Evolutionary conservation across 306 rosid genomes (phyloP), one percentile per base, ranked within the genome.

Genomic region (Begonia loranthoides): DNA sequence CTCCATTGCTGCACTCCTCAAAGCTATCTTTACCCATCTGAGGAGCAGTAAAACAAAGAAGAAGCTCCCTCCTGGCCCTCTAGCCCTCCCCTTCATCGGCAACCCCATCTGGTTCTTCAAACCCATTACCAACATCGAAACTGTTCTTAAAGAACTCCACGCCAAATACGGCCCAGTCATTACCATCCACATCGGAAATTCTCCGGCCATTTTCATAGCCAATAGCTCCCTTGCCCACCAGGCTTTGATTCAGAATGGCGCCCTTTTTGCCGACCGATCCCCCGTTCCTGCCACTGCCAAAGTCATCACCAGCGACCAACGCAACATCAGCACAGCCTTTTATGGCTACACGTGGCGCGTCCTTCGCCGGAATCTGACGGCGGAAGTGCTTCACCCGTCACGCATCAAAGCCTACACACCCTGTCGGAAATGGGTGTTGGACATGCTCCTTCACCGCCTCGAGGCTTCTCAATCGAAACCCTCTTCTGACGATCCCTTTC

Each of bases 251-350:
- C 52, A 28, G 15, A 57, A 57, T 10, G 61, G 61, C 10, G 61
- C 61, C n/a, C 4, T 57, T 49, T 57, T 57, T 5, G 61, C 61
- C 12, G 61, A 57, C 33, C 61, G 61, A 2, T 57, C 34, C 33
- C 61, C 61, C 2, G 52, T 57, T 52, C 15, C 34, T 22, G 21
- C 46, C 2, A 57, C 61, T 0, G 61, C 16, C 15, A 57, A 57
- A 15, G 16, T 57, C 45, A 45, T 57, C 33, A 57, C 61, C 7
- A 57, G 61, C 28, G 47, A 57, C 44, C 61, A 57, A 2, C 61
- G n/a, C 28, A 57, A 57, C 28, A 57, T 57, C 33, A 57, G 61
- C 61, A 57, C 61, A 4, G 45, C 61, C 45, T 57, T 57, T 38
- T 57, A 57, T 45, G 61, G 61, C 12, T 50, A n/a, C 6, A 45